A percentile compares a stretch with the other conserved stretches of the same genome.
These are phyloP conservation scores for Tetrapisispora arboricola DNA, from an alignment of 805 yeast genomes.

Conservation along the genomic window DNA sequence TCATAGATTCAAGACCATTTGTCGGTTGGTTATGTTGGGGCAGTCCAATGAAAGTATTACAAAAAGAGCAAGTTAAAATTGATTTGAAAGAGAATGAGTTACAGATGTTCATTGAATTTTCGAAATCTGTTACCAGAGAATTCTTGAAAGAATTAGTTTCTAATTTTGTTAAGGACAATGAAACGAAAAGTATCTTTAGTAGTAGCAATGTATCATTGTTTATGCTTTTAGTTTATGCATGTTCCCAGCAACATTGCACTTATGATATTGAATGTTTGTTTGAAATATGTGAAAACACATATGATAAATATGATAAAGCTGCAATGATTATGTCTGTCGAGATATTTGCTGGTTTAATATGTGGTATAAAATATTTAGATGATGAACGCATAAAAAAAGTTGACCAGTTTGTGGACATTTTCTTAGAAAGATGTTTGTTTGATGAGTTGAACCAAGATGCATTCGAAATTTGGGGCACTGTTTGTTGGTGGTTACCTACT, in stretches of 20 bases:
- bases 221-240: conserved; percentile 38
- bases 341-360: conserved; percentile 49
- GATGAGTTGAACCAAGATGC: conserved; percentile 65
- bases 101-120: conserved; percentile 33
- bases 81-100: conserved; percentile 35
- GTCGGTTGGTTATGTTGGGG: conserved; percentile 75
- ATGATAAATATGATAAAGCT: conserved; percentile 60
- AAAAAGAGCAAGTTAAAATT: conserved; percentile 23
- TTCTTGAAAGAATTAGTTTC: conserved; percentile 49
- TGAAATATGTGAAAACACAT: conserved; percentile 38
- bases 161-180: conserved; percentile 53
- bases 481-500: conserved; percentile 61
- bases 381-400: conserved; percentile 28
- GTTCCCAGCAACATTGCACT: conserved; percentile 32
- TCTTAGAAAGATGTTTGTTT: conserved; percentile 37
- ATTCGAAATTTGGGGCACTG: conserved; percentile 58
- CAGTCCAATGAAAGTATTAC: conserved; percentile 35
- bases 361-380: conserved; percentile 36
- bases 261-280: conserved; percentile 43
- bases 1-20: conserved; percentile 43
- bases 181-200: conserved; percentile 54
- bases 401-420: conserved; percentile 37
- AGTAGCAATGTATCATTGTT: conserved; percentile 51
- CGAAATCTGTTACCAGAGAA: conserved; percentile 37
- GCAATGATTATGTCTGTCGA: conserved; percentile 68